phyloP scores from a whole-genome alignment of 352 stramenopile genomes.

The Globisporangium spiculum region DNA sequence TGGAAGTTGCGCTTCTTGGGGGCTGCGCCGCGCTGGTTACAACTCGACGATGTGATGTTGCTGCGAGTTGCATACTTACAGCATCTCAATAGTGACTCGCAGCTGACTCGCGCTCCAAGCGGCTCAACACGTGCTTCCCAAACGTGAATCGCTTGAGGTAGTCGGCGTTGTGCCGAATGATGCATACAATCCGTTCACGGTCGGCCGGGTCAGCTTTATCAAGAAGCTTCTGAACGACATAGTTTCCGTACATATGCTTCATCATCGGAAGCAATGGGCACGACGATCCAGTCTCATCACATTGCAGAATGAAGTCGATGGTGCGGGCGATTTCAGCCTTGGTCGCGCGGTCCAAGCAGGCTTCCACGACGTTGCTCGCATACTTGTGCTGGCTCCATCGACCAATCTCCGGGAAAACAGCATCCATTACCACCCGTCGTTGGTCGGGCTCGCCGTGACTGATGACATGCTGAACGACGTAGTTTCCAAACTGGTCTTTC shows the following conservation, averaged over 20 bases:
- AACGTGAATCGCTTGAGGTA: constrained; percentile 92
- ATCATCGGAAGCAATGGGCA: constrained; percentile 92
- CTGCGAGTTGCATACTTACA: constrained; percentile 4
- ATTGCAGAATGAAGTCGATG: constrained; percentile 75
- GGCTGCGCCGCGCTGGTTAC: background rate
- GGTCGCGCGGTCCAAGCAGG: constrained; percentile 88
- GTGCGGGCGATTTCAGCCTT: constrained; percentile 79
- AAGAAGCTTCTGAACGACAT: constrained; percentile 96
- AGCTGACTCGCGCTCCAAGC: constrained; percentile 49
- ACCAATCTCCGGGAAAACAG: constrained; percentile 85
- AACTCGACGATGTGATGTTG: background rate
- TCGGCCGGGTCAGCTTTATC: constrained; percentile 87
- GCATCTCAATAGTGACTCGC: constrained; percentile 22
- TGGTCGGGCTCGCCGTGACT: constrained; percentile 90
- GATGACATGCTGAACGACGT: constrained; percentile 98
- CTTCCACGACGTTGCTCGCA: constrained; percentile 95
- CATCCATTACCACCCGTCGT: constrained; percentile 75
- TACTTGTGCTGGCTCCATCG: constrained; percentile 95
- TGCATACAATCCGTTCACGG: constrained; percentile 85
- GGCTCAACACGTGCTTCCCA: constrained; percentile 91
- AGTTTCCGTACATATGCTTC: constrained; percentile 96
- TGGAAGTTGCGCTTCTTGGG: background rate
- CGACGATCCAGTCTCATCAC: constrained; percentile 63
- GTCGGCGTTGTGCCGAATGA: constrained; percentile 88
- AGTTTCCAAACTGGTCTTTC: constrained; percentile 99